These are phyloP conservation scores for Phascolomyces articulosus DNA, from an alignment of 371 early-diverging fungal species.

Conservation along the genomic window DNA sequence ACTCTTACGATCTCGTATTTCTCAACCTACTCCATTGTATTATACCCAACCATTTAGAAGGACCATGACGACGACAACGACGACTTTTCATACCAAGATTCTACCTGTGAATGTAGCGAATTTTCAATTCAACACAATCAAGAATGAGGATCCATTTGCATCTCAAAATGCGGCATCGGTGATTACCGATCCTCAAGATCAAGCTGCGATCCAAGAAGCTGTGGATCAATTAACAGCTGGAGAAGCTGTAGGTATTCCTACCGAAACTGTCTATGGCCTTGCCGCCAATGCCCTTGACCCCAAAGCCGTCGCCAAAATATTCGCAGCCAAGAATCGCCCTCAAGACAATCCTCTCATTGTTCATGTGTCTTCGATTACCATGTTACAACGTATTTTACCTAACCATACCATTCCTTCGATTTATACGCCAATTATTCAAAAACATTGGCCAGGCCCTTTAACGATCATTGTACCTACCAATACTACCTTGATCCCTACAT, in stretches of 20 bases:
- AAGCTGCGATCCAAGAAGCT: conserved; percentile 48
- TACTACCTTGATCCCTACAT: conserved; percentile 59
- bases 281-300: conserved; percentile 89
- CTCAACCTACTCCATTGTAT: neutral
- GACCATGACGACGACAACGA: neutral
- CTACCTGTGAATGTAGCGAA: conserved; percentile 17
- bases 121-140: conserved; percentile 12
- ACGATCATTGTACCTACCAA: conserved; percentile 91
- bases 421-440: conserved; percentile 68
- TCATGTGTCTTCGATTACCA: conserved; percentile 90
- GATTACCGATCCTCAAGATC: conserved; percentile 26
- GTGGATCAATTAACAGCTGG: conserved; percentile 44
- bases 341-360: conserved; percentile 99
- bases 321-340: conserved; percentile 93
- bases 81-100: conserved; percentile 5
- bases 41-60: conserved; percentile 11
- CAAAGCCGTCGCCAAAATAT: conserved; percentile 83
- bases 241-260: conserved; percentile 93
- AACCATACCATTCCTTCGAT: conserved; percentile 60
- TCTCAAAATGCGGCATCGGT: conserved; percentile 23
- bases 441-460: conserved; percentile 98
- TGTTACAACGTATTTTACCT: conserved; percentile 80
- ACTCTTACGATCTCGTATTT: neutral
- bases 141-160: neutral
- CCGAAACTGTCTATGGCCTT: conserved; percentile 99